Percentiles rank a stretch among this genome's conserved stretches.
phyloP scores from a whole-genome alignment of 2,329 filamentous ascomycete species.

The Trichoderma sp. region DNA sequence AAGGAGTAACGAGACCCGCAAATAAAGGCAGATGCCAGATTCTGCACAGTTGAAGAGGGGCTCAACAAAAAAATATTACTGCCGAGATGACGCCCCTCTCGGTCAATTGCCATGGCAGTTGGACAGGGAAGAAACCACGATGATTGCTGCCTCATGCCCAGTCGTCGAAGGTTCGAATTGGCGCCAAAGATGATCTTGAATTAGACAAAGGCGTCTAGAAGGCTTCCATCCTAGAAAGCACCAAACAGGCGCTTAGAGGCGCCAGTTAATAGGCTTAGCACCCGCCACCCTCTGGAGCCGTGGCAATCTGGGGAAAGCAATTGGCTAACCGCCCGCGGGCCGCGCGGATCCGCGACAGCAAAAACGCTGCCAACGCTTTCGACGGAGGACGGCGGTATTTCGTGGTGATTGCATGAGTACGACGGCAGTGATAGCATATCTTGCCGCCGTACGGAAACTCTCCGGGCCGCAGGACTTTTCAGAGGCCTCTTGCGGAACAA shows the following conservation, averaged over 20 bases:
- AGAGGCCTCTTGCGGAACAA: background rate
- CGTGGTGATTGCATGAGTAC: background rate
- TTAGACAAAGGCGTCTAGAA: background rate
- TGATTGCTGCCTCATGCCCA: background rate
- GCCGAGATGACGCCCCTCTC: conserved; percentile 2
- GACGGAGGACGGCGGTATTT: background rate
- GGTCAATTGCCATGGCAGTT: background rate
- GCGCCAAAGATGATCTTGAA: background rate
- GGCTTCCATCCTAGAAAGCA: background rate
- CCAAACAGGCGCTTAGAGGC: background rate
- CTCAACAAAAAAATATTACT: conserved; percentile 11
- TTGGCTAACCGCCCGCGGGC: conserved; percentile 1
- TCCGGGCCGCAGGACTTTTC: background rate
- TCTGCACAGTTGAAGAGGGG: conserved; percentile 10
- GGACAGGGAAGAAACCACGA: background rate
- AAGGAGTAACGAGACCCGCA: background rate
- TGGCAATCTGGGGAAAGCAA: background rate
- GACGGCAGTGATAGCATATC: background rate
- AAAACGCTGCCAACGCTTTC: background rate
- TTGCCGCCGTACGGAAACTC: background rate
- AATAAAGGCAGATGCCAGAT: background rate
- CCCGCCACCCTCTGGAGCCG: background rate
- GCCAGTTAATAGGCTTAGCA: background rate
- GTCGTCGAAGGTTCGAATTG: background rate
- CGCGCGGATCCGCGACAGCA: conserved; percentile 5